Evolutionary conservation across 768 basidiomycete genomes (phyloP), one percentile per base, ranked within the genome.

Genomic region (Boletus patriciae): DNA sequence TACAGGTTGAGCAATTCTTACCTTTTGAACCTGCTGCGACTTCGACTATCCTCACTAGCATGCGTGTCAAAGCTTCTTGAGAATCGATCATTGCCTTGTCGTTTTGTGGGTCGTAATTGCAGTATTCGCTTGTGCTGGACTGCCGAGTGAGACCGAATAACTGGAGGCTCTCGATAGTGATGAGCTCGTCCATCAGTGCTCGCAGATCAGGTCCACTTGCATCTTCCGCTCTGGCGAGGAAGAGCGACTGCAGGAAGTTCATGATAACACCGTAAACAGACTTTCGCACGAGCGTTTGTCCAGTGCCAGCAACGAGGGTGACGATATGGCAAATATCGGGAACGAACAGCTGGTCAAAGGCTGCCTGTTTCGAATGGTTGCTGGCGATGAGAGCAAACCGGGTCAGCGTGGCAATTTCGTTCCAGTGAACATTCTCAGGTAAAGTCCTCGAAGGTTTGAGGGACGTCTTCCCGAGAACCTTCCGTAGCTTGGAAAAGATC

Each of bases 271-370:
- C 93, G 66, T 91, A 92, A 40, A 92, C 83, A 5, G 90, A 87
- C 59, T 87, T 88, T 23, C 94, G 85, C 47, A 94, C 83, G 13
- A 85, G 73, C 0, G 85, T 73, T 7, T 88, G 82, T 12, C 94
- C 94, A 36, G 84, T 84, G 11, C 83, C 89, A 8, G 88, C 83
- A 1, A 89, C 77, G n/a, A 95, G 76, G 6, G 87, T 86, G 59
- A 92, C 83, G 38, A 92, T 76, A 69, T 97, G 92, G 43, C 87
- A 77, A 33, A 90, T 77, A 68, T 97, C 94, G 0, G 94, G 89
- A 5, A 94, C 80, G 66, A 86, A 94, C 27, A 94, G 76, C 62
- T 92, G 89, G 50, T 82, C 84, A 58, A 87, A 84, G 13, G 80
- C 78, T 3, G 82, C 75, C 33, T 86, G 81, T 46, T 81, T 81